These are phyloP conservation scores for Phyllosticta capitalensis DNA, from an alignment of 2,329 filamentous ascomycete species.

Conservation along the genomic window DNA sequence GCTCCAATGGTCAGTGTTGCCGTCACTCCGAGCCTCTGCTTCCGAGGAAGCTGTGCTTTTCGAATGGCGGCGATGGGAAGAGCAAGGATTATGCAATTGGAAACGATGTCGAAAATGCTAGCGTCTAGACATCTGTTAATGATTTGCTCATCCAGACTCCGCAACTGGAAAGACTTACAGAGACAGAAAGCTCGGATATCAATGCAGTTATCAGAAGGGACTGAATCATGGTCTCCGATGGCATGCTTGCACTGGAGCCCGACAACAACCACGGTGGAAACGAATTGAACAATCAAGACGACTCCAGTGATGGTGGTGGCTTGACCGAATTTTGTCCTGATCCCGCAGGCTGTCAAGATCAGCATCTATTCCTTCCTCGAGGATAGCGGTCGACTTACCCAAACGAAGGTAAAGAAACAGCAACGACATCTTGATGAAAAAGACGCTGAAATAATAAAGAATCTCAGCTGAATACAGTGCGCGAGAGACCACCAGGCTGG, in stretches of 20 bases:
- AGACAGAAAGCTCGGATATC: neutral
- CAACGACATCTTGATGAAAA: neutral
- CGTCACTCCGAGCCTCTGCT: slow-evolving; percentile 1
- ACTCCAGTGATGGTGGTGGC: neutral
- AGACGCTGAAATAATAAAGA: neutral
- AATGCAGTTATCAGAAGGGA: neutral
- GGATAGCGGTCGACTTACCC: neutral
- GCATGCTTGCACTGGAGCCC: neutral
- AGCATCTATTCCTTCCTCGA: neutral
- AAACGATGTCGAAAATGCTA: neutral
- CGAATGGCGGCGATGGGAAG: neutral
- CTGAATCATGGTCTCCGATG: neutral
- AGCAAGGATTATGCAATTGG: neutral
- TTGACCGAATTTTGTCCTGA: neutral
- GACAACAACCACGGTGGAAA: neutral
- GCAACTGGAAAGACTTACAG: neutral
- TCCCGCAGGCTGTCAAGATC: neutral
- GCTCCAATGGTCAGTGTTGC: slow-evolving; percentile 17
- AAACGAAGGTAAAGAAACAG: neutral
- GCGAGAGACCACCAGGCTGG: neutral
- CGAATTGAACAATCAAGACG: neutral
- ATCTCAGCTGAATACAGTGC: neutral
- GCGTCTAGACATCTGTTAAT: neutral
- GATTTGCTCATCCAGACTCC: neutral
- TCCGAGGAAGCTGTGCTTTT: neutral